phyloP scores from a whole-genome alignment of 1,284 basidiomycete genomes.

The Marasmius fiardii region DNA sequence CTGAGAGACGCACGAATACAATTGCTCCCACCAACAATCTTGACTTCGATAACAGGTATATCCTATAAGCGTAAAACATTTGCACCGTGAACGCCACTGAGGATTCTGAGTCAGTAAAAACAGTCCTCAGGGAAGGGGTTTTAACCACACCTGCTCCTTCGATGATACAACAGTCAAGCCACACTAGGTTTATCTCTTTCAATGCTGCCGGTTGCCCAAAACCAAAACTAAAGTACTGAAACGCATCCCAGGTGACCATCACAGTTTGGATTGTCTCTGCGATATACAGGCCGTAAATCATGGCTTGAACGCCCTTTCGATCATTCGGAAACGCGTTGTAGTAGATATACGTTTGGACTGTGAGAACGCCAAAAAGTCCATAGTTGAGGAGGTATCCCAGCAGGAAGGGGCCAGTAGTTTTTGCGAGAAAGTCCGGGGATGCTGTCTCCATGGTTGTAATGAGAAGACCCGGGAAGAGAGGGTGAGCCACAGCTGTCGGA shows the following conservation, averaged over 20 bases:
- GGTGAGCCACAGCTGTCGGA: no score
- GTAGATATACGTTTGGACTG: not conserved
- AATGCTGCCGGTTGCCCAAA: slow-evolving; percentile 13
- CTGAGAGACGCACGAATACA: not conserved
- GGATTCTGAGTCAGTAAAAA: not conserved
- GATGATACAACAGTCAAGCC: not conserved
- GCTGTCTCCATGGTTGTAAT: no score
- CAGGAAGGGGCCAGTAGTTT: not conserved
- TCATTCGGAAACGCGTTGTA: not conserved
- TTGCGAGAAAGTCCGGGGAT: no score
- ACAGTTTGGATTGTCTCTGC: slow-evolving; percentile 16
- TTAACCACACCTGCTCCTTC: not conserved
- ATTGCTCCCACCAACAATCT: not conserved
- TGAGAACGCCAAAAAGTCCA: not conserved
- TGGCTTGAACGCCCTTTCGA: not conserved
- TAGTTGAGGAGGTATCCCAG: not conserved
- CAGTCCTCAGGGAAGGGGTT: not conserved
- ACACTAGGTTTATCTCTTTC: slow-evolving; percentile 2
- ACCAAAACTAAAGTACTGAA: slow-evolving; percentile 19
- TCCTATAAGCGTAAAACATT: not conserved
- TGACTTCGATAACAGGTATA: not conserved
- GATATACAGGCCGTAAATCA: slow-evolving; percentile 16
- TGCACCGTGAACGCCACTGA: not conserved
- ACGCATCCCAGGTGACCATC: slow-evolving; percentile 19
- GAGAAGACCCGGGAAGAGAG: no score